Percentiles rank a stretch among this genome's conserved stretches.
Conservation (phyloP, 2,329 filamentous ascomycete species). For the Lecanicillium sp. region DNA sequence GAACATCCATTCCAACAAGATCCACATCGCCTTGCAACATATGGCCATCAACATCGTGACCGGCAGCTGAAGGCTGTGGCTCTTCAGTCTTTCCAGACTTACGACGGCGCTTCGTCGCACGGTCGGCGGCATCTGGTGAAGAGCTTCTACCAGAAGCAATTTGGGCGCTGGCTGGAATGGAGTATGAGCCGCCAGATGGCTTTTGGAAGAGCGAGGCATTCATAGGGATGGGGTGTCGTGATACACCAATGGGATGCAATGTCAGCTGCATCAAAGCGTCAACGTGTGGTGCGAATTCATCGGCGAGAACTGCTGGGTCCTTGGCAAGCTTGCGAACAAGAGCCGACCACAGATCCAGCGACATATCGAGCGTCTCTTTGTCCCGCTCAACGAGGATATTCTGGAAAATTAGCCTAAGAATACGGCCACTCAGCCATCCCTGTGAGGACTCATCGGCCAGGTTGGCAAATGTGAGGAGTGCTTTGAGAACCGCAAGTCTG, state of each 20-base stretch:
- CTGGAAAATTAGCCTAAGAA: slow-evolving; percentile 83
- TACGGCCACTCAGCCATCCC: slow-evolving; percentile 87
- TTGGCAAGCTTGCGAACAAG: slow-evolving; percentile 62
- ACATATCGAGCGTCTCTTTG: slow-evolving; percentile 70
- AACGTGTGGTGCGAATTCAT: slow-evolving; percentile 67
- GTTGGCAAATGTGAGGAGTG: slow-evolving; percentile 84
- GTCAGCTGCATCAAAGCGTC: slow-evolving; percentile 77
- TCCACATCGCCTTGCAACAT: slow-evolving; percentile 98
- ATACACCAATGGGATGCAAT: slow-evolving; percentile 85
- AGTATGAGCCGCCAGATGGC: slow-evolving; percentile 81
- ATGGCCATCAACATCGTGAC: slow-evolving; percentile 93
- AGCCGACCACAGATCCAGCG: slow-evolving; percentile 79
- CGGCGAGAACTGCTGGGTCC: slow-evolving; percentile 55
- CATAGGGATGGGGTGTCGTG: slow-evolving; percentile 87
- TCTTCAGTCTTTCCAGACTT: slow-evolving; percentile 81
- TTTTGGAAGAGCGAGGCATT: slow-evolving; percentile 83
- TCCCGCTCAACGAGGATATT: slow-evolving; percentile 93
- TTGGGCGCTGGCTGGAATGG: slow-evolving; percentile 37
- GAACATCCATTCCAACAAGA: slow-evolving; percentile 78
- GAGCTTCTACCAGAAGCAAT: slow-evolving; percentile 37
- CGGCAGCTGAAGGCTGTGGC: slow-evolving; percentile 49
- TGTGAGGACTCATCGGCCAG: slow-evolving; percentile 73
- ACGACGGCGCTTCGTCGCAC: slow-evolving; percentile 66
- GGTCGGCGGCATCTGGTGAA: slow-evolving; percentile 47
- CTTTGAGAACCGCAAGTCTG: slow-evolving; percentile 84